Conservation (phyloP, 306 rosid species). For the Ochetophila trinervis region DNA sequence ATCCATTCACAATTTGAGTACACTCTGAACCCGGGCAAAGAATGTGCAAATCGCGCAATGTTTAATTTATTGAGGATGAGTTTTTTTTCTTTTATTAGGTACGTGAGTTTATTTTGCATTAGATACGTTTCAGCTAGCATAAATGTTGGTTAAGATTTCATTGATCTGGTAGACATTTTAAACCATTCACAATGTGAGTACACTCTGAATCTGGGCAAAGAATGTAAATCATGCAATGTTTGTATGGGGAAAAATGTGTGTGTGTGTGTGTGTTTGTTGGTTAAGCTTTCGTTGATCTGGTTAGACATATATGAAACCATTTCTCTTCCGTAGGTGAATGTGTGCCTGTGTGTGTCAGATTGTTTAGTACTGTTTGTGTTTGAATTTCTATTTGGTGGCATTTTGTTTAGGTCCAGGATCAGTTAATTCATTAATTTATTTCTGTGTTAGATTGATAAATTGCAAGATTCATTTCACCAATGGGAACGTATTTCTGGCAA, state of each 20-base stretch:
- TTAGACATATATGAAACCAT: neutral
- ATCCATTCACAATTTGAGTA: neutral
- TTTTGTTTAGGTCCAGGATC: conserved; percentile 12
- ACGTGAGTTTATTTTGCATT: neutral
- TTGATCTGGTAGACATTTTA: neutral
- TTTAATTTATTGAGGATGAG: neutral
- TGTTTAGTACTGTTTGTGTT: neutral
- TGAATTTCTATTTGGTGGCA: conserved; percentile 13
- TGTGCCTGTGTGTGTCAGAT: neutral
- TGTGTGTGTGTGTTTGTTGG: no score
- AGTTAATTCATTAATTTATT: conserved; percentile 12
- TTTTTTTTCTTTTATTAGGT: neutral
- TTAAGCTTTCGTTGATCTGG: neutral
- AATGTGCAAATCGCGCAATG: neutral
- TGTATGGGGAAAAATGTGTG: no score
- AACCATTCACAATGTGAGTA: neutral
- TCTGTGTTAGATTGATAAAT: conserved; percentile 63
- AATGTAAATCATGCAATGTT: neutral
- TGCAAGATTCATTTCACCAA: conserved; percentile 75
- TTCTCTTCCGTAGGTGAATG: neutral
- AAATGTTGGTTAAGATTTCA: neutral
- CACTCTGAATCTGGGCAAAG: neutral
- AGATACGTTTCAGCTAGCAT: neutral
- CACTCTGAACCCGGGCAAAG: neutral
- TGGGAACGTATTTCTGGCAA: conserved; percentile 58